Evolutionary conservation across 2,329 filamentous ascomycete genomes (phyloP), one percentile per base, ranked within the genome.

Genomic region (Tympanopsis confertula): DNA sequence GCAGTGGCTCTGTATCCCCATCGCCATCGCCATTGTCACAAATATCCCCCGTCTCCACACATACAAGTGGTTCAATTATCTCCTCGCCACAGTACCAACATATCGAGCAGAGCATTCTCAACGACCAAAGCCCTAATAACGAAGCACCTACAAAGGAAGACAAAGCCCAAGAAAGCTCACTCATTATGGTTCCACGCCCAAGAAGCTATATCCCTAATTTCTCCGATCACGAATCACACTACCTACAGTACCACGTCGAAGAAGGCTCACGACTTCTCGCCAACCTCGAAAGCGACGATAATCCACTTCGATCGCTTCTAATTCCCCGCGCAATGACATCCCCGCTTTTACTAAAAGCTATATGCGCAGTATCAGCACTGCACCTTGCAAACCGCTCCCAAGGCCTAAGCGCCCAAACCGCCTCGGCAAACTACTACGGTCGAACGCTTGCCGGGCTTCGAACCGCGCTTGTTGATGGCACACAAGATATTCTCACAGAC

Each of bases 161-260:
- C n/a, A n/a, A n/a, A n/a, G n/a, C n/a, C n/a, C n/a, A n/a, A n/a
- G n/a, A n/a, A n/a, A n/a, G n/a, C n/a, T n/a, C n/a, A n/a, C n/a
- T n/a, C n/a, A n/a, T n/a, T n/a, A n/a, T n/a, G n/a, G n/a, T n/a
- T n/a, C n/a, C n/a, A n/a, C n/a, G n/a, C n/a, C n/a, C n/a, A n/a
- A n/a, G n/a, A n/a, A n/a, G n/a, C n/a, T 5, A 52, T 44, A 36
- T 36, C 36, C 7, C 48, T 47, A 1, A 42, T 40, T 39, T 57
- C 10, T 52, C 54, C 2, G 36, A 45, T 5, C 39, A 48, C 24
- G 56, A 59, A 42, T 47, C 47, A 17, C 51, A 56, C 33, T 59
- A 58, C 39, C 50, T 59, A 17, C 56, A 58, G 44, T 59, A 59
- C 35, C 54, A 58, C 32, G 47, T 54, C 30, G 54, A 56, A 38